phyloP scores from a whole-genome alignment of 768 basidiomycete genomes.

The Boletus huronensis region DNA sequence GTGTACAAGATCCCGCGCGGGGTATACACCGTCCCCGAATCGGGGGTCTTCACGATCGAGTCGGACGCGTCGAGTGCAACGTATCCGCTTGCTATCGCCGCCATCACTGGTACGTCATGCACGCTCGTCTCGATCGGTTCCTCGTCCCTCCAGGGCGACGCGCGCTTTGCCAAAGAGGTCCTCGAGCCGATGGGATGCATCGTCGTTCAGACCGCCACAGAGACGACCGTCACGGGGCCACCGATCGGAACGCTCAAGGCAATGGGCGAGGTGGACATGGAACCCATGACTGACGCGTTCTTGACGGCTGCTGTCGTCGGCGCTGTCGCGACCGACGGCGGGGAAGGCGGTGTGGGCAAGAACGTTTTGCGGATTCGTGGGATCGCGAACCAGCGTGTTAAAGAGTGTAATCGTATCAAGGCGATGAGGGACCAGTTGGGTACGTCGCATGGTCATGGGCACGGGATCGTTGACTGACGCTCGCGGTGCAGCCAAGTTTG shows the following conservation, averaged over 20 bases:
- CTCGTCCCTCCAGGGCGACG: conserved; percentile 93
- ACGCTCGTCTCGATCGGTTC: conserved; percentile 92
- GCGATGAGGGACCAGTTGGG: conserved; percentile 97
- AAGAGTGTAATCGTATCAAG: conserved; percentile 95
- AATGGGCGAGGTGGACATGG: conserved; percentile 80
- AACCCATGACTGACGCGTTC: conserved; percentile 99
- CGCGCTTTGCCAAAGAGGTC: conserved; percentile 89
- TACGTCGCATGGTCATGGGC: conserved; percentile 33
- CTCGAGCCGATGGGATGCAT: conserved; percentile 93
- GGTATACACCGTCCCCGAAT: conserved; percentile 69
- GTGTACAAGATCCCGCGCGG: conserved; percentile 85
- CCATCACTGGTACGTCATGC: conserved; percentile 94
- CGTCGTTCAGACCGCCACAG: conserved; percentile 81
- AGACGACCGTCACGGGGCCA: conserved; percentile 92
- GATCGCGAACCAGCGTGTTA: conserved; percentile 97
- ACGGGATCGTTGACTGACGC: neutral
- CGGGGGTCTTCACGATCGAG: conserved; percentile 78
- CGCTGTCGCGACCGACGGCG: conserved; percentile 69
- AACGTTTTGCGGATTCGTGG: conserved; percentile 81
- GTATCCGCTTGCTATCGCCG: conserved; percentile 95
- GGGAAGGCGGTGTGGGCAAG: conserved; percentile 31
- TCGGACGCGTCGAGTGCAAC: conserved; percentile 94
- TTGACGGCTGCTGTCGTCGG: conserved; percentile 91
- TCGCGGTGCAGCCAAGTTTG: conserved; percentile 74
- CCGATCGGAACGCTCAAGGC: conserved; percentile 75